A percentile compares a stretch with the other conserved stretches of the same genome.
phyloP scores from a whole-genome alignment of 2,329 filamentous ascomycete genomes.

The Xylaria sp. region DNA sequence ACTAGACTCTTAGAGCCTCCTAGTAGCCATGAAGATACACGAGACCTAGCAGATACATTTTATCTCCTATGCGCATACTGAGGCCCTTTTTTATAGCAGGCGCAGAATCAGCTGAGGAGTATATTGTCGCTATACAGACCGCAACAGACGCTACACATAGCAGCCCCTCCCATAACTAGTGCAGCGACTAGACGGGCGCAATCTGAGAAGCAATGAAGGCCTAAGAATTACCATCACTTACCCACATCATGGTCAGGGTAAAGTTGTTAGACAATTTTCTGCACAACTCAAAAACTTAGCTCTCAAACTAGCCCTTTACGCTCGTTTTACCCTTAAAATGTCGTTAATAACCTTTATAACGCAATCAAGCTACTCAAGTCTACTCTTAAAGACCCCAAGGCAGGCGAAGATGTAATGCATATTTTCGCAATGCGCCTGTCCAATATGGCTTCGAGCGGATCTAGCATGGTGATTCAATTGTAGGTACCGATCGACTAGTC shows the following conservation, averaged over 20 bases:
- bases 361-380: conserved; percentile 1
- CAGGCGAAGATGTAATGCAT: background rate
- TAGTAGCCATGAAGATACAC: background rate
- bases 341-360: background rate
- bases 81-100: background rate
- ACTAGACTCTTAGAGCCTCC: conserved; percentile 5
- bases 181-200: conserved; percentile 4
- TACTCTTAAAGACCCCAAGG: background rate
- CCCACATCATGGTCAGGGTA: background rate
- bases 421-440: background rate
- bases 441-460: background rate
- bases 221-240: background rate
- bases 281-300: background rate
- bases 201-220: background rate
- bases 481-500: background rate
- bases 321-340: background rate
- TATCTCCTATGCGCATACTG: background rate
- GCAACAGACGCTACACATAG: background rate
- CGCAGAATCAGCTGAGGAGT: background rate
- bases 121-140: background rate
- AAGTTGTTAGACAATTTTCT: background rate
- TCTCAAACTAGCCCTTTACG: background rate
- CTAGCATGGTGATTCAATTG: background rate
- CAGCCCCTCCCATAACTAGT: background rate
- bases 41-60: background rate